phyloP scores from a whole-genome alignment of 2,329 filamentous ascomycete species.

The Beauveria rudraprayagi region DNA sequence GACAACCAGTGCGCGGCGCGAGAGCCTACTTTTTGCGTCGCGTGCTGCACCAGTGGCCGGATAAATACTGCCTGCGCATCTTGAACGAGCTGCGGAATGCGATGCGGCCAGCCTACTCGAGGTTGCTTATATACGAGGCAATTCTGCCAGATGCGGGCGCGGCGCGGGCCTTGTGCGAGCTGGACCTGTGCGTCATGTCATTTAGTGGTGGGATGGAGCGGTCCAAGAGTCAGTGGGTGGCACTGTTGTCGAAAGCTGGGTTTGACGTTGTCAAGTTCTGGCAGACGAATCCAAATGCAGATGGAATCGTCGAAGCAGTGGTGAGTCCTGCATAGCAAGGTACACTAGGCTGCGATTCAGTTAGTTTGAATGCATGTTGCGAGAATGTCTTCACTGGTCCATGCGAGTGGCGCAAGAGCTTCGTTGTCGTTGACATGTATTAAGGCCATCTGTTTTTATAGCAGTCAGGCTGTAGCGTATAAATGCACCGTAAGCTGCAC shows the following conservation, averaged over 20 bases:
- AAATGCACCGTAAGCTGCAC: neutral
- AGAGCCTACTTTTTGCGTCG: conserved; percentile 20
- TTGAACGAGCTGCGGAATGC: conserved; percentile 12
- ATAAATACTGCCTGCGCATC: conserved; percentile 16
- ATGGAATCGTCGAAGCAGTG: conserved; percentile 2
- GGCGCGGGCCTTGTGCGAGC: conserved; percentile 10
- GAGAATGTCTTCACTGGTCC: neutral
- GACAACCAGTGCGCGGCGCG: conserved; percentile 25
- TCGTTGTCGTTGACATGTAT: neutral
- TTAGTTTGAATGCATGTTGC: neutral
- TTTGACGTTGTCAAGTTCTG: conserved; percentile 7
- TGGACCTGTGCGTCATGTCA: conserved; percentile 19
- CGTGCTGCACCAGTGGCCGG: conserved; percentile 20
- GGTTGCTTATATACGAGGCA: conserved; percentile 23
- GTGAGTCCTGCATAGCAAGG: neutral
- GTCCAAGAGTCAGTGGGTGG: conserved; percentile 15
- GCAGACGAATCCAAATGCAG: neutral
- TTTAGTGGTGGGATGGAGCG: conserved; percentile 15
- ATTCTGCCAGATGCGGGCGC: conserved; percentile 15
- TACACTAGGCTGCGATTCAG: neutral
- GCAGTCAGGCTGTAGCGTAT: neutral
- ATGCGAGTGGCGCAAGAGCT: neutral
- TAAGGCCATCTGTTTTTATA: neutral
- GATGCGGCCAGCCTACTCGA: conserved; percentile 21
- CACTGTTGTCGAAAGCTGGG: conserved; percentile 15